phyloP scores from a whole-genome alignment of 2,329 filamentous ascomycete species.

The Ophiostoma populinum region DNA sequence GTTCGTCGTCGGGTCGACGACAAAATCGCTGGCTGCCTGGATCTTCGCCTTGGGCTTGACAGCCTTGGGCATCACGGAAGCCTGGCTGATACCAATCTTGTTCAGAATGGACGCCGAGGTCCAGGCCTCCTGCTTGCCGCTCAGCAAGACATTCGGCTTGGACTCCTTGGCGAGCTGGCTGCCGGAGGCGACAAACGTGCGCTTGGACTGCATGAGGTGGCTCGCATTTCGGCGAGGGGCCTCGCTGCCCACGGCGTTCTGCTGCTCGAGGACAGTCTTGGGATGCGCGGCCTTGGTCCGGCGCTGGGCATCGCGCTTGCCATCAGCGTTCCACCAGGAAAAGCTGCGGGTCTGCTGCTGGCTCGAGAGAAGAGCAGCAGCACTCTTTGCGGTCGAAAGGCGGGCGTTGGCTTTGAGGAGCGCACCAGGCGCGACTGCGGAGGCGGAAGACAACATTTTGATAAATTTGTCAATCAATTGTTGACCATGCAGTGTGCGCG shows the following conservation, averaged over 20 bases:
- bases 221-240: conserved; percentile 27
- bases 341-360: background rate
- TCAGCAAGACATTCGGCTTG: no score
- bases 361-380: no score
- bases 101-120: conserved; percentile 19
- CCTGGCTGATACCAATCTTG: conserved; percentile 15
- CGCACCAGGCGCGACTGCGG: background rate
- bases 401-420: no score
- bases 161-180: conserved; percentile 17
- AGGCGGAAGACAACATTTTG: background rate
- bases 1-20: conserved; percentile 44
- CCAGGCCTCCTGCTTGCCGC: conserved; percentile 15
- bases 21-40: conserved; percentile 21
- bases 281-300: no score
- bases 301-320: no score
- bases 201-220: conserved; percentile 21
- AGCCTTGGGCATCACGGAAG: conserved; percentile 7
- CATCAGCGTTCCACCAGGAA: no score
- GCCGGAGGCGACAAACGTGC: conserved; percentile 10
- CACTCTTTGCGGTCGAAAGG: no score
- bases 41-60: conserved; percentile 7
- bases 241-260: no score
- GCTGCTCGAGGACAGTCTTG: no score
- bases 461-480: no score
- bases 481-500: background rate